A percentile compares a stretch with the other conserved stretches of the same genome.
Conservation (phyloP, 495 filamentous ascomycete species). For the Daldinia caldariorum region DNA sequence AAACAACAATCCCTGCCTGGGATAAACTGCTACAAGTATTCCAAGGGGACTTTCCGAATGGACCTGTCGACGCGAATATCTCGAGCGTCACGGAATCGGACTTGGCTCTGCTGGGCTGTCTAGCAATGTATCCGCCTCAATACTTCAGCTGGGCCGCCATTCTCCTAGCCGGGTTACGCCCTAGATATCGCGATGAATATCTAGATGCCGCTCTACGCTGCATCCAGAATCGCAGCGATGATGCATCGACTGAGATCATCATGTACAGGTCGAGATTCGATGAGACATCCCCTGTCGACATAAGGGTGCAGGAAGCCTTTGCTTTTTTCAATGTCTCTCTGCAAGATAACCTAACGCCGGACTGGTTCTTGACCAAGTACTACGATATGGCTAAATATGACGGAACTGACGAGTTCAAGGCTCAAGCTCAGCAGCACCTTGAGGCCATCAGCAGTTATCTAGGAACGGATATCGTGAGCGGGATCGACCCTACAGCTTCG, state of each 20-base stretch:
- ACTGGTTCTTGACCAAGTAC: constrained; percentile 34
- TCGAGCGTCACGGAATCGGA: constrained; percentile 21
- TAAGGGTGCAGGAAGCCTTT: constrained; percentile 34
- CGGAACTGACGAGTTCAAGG: constrained; percentile 12
- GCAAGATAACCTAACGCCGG: constrained; percentile 4
- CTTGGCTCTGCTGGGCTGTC: constrained; percentile 37
- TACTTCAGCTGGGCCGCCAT: constrained; percentile 46
- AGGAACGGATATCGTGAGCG: constrained; percentile 34
- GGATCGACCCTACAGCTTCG: constrained; percentile 15
- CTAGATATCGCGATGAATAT: constrained; percentile 37
- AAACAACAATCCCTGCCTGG: constrained; percentile 34
- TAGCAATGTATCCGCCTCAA: constrained; percentile 30
- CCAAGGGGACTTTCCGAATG: constrained; percentile 22
- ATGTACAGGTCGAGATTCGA: constrained; percentile 47
- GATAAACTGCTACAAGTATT: constrained; percentile 32
- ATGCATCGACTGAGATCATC: constrained; percentile 40
- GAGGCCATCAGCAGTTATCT: constrained; percentile 37
- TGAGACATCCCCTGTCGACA: constrained; percentile 15
- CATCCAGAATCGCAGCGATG: constrained; percentile 38
- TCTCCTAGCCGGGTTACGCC: constrained; percentile 34
- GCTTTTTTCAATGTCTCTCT: constrained; percentile 33
- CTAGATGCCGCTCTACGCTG: constrained; percentile 43
- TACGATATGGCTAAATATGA: constrained; percentile 24
- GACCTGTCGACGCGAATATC: neutral
- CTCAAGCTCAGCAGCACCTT: constrained; percentile 36